Evolutionary conservation across 2,329 filamentous ascomycete species (phyloP).

Genomic region (Arthrinium phaeospermum): DNA sequence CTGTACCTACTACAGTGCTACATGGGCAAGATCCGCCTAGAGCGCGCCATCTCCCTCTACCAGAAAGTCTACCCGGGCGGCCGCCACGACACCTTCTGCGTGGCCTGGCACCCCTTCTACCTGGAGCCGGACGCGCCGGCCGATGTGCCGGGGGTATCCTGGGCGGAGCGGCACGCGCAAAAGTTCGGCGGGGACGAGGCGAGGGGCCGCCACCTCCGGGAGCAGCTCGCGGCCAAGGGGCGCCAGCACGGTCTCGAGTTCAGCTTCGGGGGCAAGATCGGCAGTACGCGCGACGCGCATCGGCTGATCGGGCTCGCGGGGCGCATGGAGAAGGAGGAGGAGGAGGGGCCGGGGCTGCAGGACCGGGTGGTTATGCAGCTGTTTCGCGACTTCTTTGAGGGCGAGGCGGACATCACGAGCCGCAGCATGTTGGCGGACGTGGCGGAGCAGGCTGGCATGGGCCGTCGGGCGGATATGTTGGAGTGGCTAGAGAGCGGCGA

Average conservation of each 20-base stretch:
- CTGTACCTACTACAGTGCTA: conserved; percentile 62
- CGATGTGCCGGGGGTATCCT: conserved; percentile 51
- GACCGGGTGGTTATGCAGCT: conserved; percentile 63
- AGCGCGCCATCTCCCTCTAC: conserved; percentile 72
- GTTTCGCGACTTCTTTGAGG: conserved; percentile 65
- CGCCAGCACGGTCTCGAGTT: conserved; percentile 70
- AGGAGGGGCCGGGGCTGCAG: conserved; percentile 46
- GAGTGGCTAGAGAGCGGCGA: conserved; percentile 42
- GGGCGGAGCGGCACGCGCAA: conserved; percentile 57
- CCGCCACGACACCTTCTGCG: conserved; percentile 69
- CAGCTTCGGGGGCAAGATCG: conserved; percentile 71
- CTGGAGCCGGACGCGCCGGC: conserved; percentile 69
- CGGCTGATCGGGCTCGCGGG: conserved; percentile 74
- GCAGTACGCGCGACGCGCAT: conserved; percentile 83
- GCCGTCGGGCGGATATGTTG: conserved; percentile 51
- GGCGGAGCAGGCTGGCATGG: conserved; percentile 55
- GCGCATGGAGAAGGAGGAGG: conserved; percentile 28
- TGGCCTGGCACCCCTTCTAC: conserved; percentile 81
- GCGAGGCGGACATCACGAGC: conserved; percentile 63
- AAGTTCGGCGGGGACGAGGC: conserved; percentile 69
- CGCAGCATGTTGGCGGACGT: conserved; percentile 51
- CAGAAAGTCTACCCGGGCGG: conserved; percentile 64
- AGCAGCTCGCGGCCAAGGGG: conserved; percentile 2
- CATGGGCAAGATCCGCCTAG: conserved; percentile 77
- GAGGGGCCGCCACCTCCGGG: conserved; percentile 49